Evolutionary conservation across 176 grass and related monocot species (phyloP).

Genomic region (Avena eriantha): DNA sequence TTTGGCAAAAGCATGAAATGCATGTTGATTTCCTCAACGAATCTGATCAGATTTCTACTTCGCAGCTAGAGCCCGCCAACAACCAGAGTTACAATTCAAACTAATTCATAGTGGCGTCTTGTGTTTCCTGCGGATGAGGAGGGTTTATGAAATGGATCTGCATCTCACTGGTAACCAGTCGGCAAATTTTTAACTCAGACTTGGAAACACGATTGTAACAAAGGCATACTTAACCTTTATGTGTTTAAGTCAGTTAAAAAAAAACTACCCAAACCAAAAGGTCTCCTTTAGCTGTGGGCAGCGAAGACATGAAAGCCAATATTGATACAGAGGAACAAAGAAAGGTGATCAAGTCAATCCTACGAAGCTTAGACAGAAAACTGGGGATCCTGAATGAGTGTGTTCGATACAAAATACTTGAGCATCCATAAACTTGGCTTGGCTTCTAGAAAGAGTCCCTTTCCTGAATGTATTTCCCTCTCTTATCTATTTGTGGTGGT

Average conservation of each 20-base stretch:
- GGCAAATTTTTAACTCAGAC: background rate
- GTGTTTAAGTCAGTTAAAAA: background rate
- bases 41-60: conserved; percentile 8
- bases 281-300: background rate
- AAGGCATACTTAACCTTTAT: conserved; percentile 2
- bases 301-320: background rate
- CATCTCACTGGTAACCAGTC: conserved; percentile 4
- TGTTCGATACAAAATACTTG: background rate
- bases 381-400: background rate
- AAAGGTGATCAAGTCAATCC: background rate
- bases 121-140: background rate
- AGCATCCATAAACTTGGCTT: background rate
- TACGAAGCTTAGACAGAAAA: background rate
- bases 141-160: background rate
- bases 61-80: conserved; percentile 8
- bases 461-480: background rate
- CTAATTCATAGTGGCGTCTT: conserved; percentile 1
- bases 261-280: conserved; percentile 6
- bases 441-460: background rate
- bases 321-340: background rate
- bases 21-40: background rate
- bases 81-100: conserved; percentile 15
- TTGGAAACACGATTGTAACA: conserved; percentile 7
- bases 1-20: conserved; percentile 38
- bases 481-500: background rate